Base-by-base conservation (phyloP, 768 basidiomycete genomes). In the Lactarius tabidus region DNA sequence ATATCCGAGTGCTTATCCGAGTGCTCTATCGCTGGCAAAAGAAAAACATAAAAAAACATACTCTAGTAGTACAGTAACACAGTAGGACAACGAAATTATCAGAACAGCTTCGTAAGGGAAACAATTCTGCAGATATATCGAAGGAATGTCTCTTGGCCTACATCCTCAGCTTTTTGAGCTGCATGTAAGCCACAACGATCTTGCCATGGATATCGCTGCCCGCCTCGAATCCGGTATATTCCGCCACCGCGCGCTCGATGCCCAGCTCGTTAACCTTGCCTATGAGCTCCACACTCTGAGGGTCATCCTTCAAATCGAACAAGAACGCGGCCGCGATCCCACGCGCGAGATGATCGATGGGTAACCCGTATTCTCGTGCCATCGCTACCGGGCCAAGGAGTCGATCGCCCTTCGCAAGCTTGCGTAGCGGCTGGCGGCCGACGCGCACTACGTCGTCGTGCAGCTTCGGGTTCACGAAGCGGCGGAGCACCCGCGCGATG, bases 341-440 rank as follows among this genome's bases (percentile, higher is more conserved):
- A 29, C 69, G 71, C 28, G 74, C 69, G 8, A 79, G 70, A 58
- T 77, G 69, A 23, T 70, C 73, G 57, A 74, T 69, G 2, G 73
- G 71, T 1, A 79, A 66, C 10, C 67, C 73, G 48, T 72, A 73
- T 60, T 73, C 74, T 43, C 67, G 66, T 61, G 77, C 77, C 75
- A 79, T 76, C 26, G 66, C 66, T 39, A 72, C 70, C 8, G 78
- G 77, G 10, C 78, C 78, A 0, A 79, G 70, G 18, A 79, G 70
- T 8, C 78, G 71, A 59, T 79, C 78, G 6, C 71, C 71, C 35
- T 63, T 67, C 17, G 69, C 73, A 2, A 79, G 73, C 71, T 79
- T 79, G 35, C 78, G 74, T 58, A 78, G 67, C n/a, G 78, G 78
- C 65, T 78, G 72, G 18, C 77, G 72, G 1, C 75, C 77, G 10